These are phyloP conservation scores for Wickerhamomyces pijperi DNA, from an alignment of 805 yeast species.

Conservation along the genomic window DNA sequence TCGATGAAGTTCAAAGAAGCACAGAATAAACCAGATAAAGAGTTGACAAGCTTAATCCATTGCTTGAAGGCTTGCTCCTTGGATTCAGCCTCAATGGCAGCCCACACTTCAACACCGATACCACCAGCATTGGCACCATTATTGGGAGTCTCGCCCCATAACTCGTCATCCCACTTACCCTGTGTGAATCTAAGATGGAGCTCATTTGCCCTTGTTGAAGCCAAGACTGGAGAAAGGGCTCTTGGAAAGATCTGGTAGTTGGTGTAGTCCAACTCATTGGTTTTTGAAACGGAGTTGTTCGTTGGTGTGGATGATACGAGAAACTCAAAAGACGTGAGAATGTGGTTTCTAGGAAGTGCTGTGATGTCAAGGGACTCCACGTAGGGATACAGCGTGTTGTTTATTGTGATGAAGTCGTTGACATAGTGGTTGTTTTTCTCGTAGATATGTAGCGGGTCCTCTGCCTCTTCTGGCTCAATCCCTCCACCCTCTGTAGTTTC, in stretches of 20 bases:
- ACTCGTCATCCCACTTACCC: conserved; percentile 89
- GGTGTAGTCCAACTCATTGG: conserved; percentile 12
- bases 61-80: conserved; percentile 42
- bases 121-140: conserved; percentile 76
- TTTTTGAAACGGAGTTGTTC: conserved; percentile 11
- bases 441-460: too few relatives aligned
- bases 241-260: conserved; percentile 73
- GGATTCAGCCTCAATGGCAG: conserved; percentile 57
- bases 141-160: conserved; percentile 75
- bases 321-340: conserved; percentile 65
- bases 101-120: conserved; percentile 91
- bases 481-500: neutral
- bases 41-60: conserved; percentile 67
- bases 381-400: conserved; percentile 27
- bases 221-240: conserved; percentile 66
- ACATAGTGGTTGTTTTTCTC: neutral
- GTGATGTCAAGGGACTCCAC: conserved; percentile 49
- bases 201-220: conserved; percentile 55
- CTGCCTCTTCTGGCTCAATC: too few relatives aligned
- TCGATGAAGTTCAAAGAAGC: conserved; percentile 89
- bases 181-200: conserved; percentile 80
- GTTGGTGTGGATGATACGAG: conserved; percentile 41
- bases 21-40: conserved; percentile 85
- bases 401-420: neutral
- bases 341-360: conserved; percentile 57